Evolutionary conservation across 2,329 filamentous ascomycete genomes (phyloP).

Genomic region (Pezizomycotina sp.): DNA sequence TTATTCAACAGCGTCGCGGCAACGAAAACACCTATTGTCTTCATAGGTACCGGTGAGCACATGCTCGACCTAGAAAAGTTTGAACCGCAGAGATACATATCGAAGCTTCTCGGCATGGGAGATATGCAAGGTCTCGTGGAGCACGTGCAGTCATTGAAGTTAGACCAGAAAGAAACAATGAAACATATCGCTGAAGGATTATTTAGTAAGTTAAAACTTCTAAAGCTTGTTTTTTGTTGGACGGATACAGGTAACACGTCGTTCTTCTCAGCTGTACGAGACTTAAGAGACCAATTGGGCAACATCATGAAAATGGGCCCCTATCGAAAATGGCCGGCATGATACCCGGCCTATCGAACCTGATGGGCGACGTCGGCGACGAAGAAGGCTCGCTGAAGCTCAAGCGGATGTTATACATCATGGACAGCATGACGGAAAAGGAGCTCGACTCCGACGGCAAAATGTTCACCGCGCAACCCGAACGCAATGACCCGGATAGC

Average conservation of each 20-base stretch:
- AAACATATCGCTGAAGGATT: conserved; percentile 96
- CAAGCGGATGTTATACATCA: conserved; percentile 97
- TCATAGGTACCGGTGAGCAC: conserved; percentile 94
- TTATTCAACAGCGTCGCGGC: conserved; percentile 50
- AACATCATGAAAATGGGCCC: conserved; percentile 99
- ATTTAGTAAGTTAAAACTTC: conserved; percentile 35
- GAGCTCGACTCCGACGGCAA: conserved; percentile 93
- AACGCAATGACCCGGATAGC: conserved; percentile 85
- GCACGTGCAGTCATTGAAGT: conserved; percentile 85
- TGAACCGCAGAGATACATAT: conserved; percentile 79
- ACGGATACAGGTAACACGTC: conserved; percentile 1
- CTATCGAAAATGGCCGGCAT: conserved; percentile 95
- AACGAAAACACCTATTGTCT: conserved; percentile 91
- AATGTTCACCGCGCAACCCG: conserved; percentile 80
- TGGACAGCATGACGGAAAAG: conserved; percentile 92
- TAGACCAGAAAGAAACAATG: conserved; percentile 97
- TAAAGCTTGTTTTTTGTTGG: neutral
- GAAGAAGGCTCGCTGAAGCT: conserved; percentile 87
- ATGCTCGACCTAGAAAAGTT: conserved; percentile 90
- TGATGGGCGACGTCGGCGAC: conserved; percentile 94
- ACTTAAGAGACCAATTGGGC: conserved; percentile 82
- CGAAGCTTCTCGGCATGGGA: conserved; percentile 89
- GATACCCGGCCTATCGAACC: conserved; percentile 85
- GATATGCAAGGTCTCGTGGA: conserved; percentile 91
- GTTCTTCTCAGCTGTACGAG: conserved; percentile 49